Evolutionary conservation across 495 filamentous ascomycete genomes (phyloP), one percentile per base, ranked within the genome.

Genomic region (Penicillium daleae): DNA sequence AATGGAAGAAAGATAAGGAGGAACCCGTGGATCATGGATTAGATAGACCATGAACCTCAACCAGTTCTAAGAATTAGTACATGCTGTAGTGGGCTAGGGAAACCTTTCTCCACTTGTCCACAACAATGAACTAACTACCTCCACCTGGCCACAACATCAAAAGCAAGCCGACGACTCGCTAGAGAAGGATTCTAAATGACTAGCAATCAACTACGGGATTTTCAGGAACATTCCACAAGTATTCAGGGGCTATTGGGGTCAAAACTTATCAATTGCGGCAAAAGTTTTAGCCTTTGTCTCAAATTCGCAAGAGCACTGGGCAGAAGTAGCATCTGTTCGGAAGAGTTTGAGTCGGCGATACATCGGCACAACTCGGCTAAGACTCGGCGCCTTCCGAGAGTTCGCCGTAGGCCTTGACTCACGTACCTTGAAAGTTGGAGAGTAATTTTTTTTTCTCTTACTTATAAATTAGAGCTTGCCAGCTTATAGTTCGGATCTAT

Each of bases 331-430:
- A 13, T 17, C 3, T 17, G 35, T 15, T 13, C 3, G 29, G n/a
- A 6, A n/a, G 27, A 53, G 4, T 21, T 33, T 21, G 17, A 32
- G 15, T 29, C 31, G 51, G 51, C 29, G 27, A 32, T 54, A 54
- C n/a, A 21, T 54, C 51, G 51, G 51, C 29, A 3, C 19, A 54
- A n/a, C 29, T 54, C 51, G 51, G 51, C 31, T 12, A 32, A 54
- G 29, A 54, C 51, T 54, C 51, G 51, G 51, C 51, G 4, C 1
- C 46, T 24, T 50, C 46, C 46, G 46, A 50, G 46, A 27, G 26
- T 50, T 50, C 26, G 46, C 46, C 46, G 46, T 15, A 29, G 24
- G 6, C 24, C 12, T n/a, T 50, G 26, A 26, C 24, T 50, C 22
- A 29, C 2, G 46, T 29, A 15, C 46, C 24, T 48, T 10, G 44